Evolutionary conservation across 1,139 yeast species (phyloP), one percentile per base, ranked within the genome.

Genomic region (Suhomyces yuchorum): DNA sequence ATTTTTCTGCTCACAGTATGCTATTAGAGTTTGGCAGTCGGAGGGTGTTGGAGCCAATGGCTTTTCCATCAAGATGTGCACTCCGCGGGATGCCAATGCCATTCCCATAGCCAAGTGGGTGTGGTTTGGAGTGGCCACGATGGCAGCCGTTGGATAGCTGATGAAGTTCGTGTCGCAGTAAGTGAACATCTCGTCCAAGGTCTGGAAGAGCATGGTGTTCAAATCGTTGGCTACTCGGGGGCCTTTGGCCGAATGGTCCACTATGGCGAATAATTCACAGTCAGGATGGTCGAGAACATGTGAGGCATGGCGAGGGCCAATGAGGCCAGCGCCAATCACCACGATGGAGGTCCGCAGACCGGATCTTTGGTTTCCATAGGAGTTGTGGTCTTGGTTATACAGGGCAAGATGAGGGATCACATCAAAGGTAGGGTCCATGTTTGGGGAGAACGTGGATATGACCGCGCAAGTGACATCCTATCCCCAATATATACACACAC

Each of bases 121-220:
- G 46, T 70, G 72, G 54, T 72, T 73, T 1, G 78, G 78, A 1
- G 78, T 73, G 41, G 75, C 72, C 3, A 73, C 65, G 8, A 73
- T 71, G 12, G 77, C 78, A 1, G 75, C 78, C 42, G 70, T 68
- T 1, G 78, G 78, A 30, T 64, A 67, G 19, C 56, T 50, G 5
- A 64, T 45, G 15, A 53, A 48, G 34, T 59, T 58, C 4, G 46
- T 35, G 26, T 63, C 60, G 52, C 75, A 71, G 48, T 59, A 60
- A 8, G 51, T 51, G 17, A 69, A 59, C 63, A 71, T 57, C 12
- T 62, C 63, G 20, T 60, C 57, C 40, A 72, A 60, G 15, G 61
- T 56, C 11, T 49, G 45, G 54, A 70, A 72, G 49, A 66, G 67
- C 23, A 58, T 51, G 1, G 72, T 59, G 30, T 56, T 52, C 34